A percentile compares a stretch with the other conserved stretches of the same genome.
phyloP scores from a whole-genome alignment of 164 flowering plant species.

The Litsea cubeba region DNA sequence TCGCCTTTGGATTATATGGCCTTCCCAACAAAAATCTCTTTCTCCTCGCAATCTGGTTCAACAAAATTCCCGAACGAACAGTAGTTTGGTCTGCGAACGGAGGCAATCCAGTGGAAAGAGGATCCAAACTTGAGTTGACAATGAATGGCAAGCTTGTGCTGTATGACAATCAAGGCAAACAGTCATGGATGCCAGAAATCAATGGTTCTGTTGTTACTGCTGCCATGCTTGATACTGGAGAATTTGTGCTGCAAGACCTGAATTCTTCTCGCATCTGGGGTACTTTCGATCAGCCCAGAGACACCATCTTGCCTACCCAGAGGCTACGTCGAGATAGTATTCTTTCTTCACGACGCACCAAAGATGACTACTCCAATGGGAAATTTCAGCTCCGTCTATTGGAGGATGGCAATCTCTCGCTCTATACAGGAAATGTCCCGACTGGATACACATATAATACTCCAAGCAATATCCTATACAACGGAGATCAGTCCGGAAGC shows the following conservation, averaged over 20 bases:
- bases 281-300: constrained; percentile 1
- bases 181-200: not conserved
- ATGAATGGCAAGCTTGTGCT: constrained; percentile 23
- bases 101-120: constrained; percentile 13
- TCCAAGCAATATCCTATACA: no score
- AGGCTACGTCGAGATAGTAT: not conserved
- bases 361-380: not conserved
- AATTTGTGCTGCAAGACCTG: constrained; percentile 23
- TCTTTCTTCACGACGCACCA: not conserved
- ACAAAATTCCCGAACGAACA: constrained; percentile 28
- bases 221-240: constrained; percentile 46
- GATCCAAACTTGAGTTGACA: constrained; percentile 29
- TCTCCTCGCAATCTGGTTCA: constrained; percentile 36
- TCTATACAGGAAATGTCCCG: constrained; percentile 19
- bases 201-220: constrained; percentile 19
- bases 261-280: constrained; percentile 5
- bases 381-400: not conserved
- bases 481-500: no score
- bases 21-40: constrained; percentile 9
- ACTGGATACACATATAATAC: not conserved
- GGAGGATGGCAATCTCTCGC: not conserved
- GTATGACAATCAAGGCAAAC: constrained; percentile 16
- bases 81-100: constrained; percentile 36
- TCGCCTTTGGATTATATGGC: constrained; percentile 37
- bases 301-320: constrained; percentile 27